These are phyloP conservation scores for Phytophthora rubi DNA, from an alignment of 352 stramenopile genomes.

Conservation along the genomic window DNA sequence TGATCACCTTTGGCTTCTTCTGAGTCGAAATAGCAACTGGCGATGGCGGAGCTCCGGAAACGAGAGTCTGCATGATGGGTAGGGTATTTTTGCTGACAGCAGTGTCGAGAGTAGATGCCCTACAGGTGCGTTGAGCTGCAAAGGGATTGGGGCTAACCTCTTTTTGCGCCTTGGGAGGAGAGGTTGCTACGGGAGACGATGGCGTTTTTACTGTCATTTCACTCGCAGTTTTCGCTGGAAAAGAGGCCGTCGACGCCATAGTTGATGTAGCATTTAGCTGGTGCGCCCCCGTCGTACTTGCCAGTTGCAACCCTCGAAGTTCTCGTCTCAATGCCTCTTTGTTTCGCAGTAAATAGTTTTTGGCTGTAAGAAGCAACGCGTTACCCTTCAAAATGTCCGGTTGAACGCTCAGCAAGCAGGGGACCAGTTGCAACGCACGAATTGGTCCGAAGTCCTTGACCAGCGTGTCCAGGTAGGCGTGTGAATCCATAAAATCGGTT, in stretches of 20 bases:
- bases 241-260: background rate
- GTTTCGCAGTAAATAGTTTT: slow-evolving; percentile 59
- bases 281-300: background rate
- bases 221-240: background rate
- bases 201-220: background rate
- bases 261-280: background rate
- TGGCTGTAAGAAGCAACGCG: slow-evolving; percentile 55
- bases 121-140: background rate
- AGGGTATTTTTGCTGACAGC: background rate
- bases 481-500: slow-evolving; percentile 81
- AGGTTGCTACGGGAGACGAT: background rate
- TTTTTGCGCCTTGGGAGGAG: background rate
- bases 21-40: background rate
- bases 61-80: background rate
- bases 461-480: slow-evolving; percentile 73
- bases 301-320: slow-evolving; percentile 25
- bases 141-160: background rate
- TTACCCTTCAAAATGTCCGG: slow-evolving; percentile 65
- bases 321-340: slow-evolving; percentile 45
- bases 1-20: slow-evolving; percentile 2
- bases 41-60: background rate
- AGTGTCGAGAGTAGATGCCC: background rate
- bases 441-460: slow-evolving; percentile 64
- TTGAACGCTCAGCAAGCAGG: slow-evolving; percentile 72
- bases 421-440: slow-evolving; percentile 66